phyloP scores from a whole-genome alignment of 2,329 filamentous ascomycete genomes.

The Sclerotinia nivalis region DNA sequence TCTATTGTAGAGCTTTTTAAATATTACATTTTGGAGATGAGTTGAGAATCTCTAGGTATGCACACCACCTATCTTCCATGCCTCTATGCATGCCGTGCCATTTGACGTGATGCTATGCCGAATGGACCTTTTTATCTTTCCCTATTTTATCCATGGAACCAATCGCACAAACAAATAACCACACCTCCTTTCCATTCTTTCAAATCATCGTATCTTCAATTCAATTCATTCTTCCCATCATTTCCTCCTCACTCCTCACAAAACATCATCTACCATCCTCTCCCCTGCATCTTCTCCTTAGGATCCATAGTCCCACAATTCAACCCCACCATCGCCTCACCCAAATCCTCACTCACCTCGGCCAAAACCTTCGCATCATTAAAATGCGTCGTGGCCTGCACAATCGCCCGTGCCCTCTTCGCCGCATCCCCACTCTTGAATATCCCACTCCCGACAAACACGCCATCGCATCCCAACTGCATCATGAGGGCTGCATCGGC shows the following conservation, averaged over 20 bases:
- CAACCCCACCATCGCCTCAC: slow-evolving; percentile 98
- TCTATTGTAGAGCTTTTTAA: background rate
- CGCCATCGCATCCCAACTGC: slow-evolving; percentile 96
- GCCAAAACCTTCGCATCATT: slow-evolving; percentile 82
- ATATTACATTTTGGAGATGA: slow-evolving; percentile 15
- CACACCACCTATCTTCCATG: background rate
- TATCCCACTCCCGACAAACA: slow-evolving; percentile 95
- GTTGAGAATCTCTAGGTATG: slow-evolving; percentile 16
- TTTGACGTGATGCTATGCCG: background rate
- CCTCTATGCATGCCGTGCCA: background rate
- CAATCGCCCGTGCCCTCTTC: slow-evolving; percentile 90
- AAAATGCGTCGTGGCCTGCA: slow-evolving; percentile 90
- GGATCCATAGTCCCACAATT: slow-evolving; percentile 78
- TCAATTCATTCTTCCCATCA: background rate
- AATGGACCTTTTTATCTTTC: background rate
- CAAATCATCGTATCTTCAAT: background rate
- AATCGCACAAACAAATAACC: background rate
- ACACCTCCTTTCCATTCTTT: background rate
- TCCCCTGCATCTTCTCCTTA: slow-evolving; percentile 77
- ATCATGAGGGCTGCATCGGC: slow-evolving; percentile 98
- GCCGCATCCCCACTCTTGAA: slow-evolving; percentile 94
- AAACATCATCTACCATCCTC: slow-evolving; percentile 69
- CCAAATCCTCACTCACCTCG: slow-evolving; percentile 82
- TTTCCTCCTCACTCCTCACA: background rate
- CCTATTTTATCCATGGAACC: background rate